Percentiles rank a stretch among this genome's conserved stretches.
phyloP scores from a whole-genome alignment of 1,284 basidiomycete species.

The Amylostereum areolatum region DNA sequence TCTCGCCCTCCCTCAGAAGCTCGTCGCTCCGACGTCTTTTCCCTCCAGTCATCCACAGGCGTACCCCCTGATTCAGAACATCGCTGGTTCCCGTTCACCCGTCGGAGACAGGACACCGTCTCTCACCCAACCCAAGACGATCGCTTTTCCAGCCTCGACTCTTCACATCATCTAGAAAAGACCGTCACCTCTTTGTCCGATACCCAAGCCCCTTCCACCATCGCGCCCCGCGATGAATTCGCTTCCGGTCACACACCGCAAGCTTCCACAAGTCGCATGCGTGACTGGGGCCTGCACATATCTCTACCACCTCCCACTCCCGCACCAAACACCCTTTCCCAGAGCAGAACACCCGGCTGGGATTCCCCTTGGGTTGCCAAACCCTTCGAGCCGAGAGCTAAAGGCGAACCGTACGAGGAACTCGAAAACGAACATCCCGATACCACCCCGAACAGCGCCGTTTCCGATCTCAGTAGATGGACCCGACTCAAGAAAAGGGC shows the following conservation, averaged over 20 bases:
- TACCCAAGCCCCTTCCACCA: background rate
- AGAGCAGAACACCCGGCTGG: constrained; percentile 58
- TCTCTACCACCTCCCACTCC: constrained; percentile 34
- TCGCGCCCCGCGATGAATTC: background rate
- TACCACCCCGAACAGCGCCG: constrained; percentile 12
- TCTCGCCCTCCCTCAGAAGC: constrained; percentile 27
- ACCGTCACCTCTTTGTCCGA: too few species aligned
- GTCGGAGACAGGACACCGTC: constrained; percentile 18
- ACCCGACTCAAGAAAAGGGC: constrained; percentile 45
- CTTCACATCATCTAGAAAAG: background rate
- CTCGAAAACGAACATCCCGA: constrained; percentile 26
- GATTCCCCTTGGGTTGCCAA: constrained; percentile 61
- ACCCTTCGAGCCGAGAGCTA: constrained; percentile 15
- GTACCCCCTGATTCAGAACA: constrained; percentile 31
- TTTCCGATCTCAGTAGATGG: constrained; percentile 33
- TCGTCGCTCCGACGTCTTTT: constrained; percentile 44
- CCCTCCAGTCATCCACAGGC: constrained; percentile 40
- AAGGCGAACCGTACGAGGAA: constrained; percentile 19
- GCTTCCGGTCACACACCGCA: background rate
- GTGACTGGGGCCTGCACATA: constrained; percentile 26
- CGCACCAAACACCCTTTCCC: constrained; percentile 44
- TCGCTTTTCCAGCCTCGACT: background rate
- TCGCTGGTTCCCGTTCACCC: constrained; percentile 64
- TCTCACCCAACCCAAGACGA: constrained; percentile 12
- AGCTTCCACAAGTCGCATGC: background rate